Conservation (phyloP, 352 stramenopile species). For the Pythium chondricola region DNA sequence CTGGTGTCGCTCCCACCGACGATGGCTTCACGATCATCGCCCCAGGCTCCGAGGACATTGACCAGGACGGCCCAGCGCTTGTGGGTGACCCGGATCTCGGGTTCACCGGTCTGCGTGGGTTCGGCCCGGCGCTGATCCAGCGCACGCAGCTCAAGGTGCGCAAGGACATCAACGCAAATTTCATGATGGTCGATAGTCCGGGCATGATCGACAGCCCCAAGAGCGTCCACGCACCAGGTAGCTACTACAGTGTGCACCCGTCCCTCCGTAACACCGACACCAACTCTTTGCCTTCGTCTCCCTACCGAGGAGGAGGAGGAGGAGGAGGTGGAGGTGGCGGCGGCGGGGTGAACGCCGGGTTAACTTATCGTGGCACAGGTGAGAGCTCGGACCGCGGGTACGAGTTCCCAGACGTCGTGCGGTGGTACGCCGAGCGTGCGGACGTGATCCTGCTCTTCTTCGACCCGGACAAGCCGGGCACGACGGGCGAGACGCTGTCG, state of each 20-base stretch:
- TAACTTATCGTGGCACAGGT: conserved; percentile 36
- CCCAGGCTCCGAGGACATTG: conserved; percentile 92
- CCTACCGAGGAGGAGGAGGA: too few species aligned
- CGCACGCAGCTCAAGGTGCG: conserved; percentile 98
- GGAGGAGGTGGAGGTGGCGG: conserved; percentile 1
- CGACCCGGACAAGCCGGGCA: conserved; percentile 99
- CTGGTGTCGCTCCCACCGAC: conserved; percentile 99
- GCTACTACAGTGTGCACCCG: conserved; percentile 35
- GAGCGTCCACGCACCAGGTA: conserved; percentile 45
- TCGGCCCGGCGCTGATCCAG: conserved; percentile 97
- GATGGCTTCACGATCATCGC: conserved; percentile 99
- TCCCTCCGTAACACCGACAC: conserved; percentile 18
- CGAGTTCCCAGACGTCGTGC: conserved; percentile 95
- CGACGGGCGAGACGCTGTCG: conserved; percentile 98
- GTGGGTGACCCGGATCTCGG: conserved; percentile 98
- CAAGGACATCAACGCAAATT: conserved; percentile 90
- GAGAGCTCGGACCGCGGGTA: conserved; percentile 90
- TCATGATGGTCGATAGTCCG: conserved; percentile 98
- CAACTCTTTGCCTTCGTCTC: neutral
- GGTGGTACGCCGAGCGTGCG: conserved; percentile 97
- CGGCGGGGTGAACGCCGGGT: neutral
- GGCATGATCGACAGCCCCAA: conserved; percentile 99
- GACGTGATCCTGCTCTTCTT: conserved; percentile 99
- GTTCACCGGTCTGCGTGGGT: conserved; percentile 93
- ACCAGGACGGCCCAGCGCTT: conserved; percentile 93